These are phyloP conservation scores for Viola pubescens DNA, from an alignment of 441 rosid genomes.

Conservation along the genomic window DNA sequence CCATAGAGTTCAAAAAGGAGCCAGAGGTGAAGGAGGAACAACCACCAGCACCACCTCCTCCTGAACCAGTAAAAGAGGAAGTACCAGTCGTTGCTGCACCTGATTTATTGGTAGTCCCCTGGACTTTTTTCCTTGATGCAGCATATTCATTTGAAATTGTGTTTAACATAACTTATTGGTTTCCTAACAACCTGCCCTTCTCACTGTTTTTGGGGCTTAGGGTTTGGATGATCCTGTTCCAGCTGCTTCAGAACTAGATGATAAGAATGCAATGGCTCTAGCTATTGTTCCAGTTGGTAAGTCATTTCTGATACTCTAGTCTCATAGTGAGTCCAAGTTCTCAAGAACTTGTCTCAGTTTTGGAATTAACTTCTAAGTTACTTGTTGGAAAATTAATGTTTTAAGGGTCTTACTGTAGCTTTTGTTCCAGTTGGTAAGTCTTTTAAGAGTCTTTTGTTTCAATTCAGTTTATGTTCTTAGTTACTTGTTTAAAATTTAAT, in stretches of 20 bases:
- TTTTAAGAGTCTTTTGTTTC: too few relatives aligned
- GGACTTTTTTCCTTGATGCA: background rate
- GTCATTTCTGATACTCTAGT: slow-evolving; percentile 14
- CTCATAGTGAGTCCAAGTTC: background rate
- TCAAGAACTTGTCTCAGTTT: too few relatives aligned
- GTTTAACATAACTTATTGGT: background rate
- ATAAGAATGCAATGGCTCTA: slow-evolving; percentile 83
- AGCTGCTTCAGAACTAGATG: slow-evolving; percentile 58
- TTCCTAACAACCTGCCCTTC: slow-evolving; percentile 2
- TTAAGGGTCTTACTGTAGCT: too few relatives aligned
- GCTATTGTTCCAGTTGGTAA: slow-evolving; percentile 78
- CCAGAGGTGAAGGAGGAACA: slow-evolving; percentile 34
- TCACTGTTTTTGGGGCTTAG: slow-evolving; percentile 22
- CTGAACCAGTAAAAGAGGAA: slow-evolving; percentile 65
- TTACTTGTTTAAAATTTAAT: too few relatives aligned
- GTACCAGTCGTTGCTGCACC: slow-evolving; percentile 56
- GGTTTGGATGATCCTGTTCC: slow-evolving; percentile 70
- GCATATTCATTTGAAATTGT: background rate
- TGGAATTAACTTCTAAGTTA: too few relatives aligned
- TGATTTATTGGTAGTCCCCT: slow-evolving; percentile 62
- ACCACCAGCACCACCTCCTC: slow-evolving; percentile 45
- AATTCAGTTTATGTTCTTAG: too few relatives aligned
- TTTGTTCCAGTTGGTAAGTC: too few relatives aligned
- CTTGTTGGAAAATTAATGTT: too few relatives aligned
- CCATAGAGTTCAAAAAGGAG: slow-evolving; percentile 61